These are phyloP conservation scores for Rubia balearica DNA, from an alignment of 305 asterid genomes.

Conservation along the genomic window DNA sequence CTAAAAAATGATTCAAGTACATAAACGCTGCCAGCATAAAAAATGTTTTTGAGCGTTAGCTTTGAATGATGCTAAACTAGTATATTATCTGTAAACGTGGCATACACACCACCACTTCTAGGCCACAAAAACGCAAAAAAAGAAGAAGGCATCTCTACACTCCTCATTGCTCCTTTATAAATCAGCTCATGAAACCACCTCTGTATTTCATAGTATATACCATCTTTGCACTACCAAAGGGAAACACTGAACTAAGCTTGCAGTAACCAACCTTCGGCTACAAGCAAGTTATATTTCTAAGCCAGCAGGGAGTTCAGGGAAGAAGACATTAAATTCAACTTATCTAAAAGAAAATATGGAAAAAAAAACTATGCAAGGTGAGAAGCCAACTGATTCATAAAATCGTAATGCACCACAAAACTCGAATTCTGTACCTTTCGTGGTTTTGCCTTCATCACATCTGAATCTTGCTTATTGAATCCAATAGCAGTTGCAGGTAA, in stretches of 20 bases:
- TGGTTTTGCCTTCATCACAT: conserved; percentile 97
- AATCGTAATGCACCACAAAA: background rate
- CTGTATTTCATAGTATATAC: background rate
- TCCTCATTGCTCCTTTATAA: background rate
- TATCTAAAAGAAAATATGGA: background rate
- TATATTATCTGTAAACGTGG: background rate
- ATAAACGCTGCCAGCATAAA: background rate
- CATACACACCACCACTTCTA: background rate
- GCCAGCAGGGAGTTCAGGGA: background rate
- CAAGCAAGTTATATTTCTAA: background rate
- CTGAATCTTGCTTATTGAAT: conserved; percentile 92
- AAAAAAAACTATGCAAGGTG: background rate
- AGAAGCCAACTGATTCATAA: background rate
- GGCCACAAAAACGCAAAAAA: background rate
- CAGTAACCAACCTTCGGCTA: background rate
- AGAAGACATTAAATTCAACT: background rate
- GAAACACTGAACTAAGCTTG: background rate
- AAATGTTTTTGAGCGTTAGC: background rate
- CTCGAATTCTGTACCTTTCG: conserved; percentile 62
- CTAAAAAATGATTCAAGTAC: background rate
- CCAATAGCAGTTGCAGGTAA: conserved; percentile 99
- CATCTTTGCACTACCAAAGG: background rate
- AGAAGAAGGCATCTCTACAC: background rate
- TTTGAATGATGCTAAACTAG: background rate
- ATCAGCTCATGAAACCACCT: background rate